Conservation (phyloP, 139 green algal species). For the Closterium sp. region DNA sequence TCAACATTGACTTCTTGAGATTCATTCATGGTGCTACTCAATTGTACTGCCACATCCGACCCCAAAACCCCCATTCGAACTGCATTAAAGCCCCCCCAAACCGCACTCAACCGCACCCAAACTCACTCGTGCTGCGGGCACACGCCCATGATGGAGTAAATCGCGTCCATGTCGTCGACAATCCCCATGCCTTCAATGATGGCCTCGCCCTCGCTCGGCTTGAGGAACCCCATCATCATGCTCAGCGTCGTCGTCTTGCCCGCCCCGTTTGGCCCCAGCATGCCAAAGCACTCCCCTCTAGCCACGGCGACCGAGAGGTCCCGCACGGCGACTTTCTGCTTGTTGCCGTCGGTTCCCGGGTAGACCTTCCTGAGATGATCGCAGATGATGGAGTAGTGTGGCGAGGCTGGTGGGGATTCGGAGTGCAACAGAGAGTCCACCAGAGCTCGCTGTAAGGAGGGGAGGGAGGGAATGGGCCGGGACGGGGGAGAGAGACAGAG, state of each 20-base stretch:
- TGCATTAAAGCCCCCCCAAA: not conserved
- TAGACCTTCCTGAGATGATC: slow-evolving; percentile 71
- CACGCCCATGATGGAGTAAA: slow-evolving; percentile 62
- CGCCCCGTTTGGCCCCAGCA: slow-evolving; percentile 85
- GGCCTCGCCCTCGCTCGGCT: slow-evolving; percentile 14
- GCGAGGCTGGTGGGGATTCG: no score
- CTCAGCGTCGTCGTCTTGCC: slow-evolving; percentile 73
- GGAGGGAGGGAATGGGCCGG: no score
- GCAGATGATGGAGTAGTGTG: slow-evolving; percentile 15
- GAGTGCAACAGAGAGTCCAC: no score
- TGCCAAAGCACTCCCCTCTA: slow-evolving; percentile 66
- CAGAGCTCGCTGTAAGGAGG: no score
- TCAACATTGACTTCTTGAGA: no score
- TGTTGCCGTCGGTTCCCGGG: slow-evolving; percentile 55
- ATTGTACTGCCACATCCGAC: no score
- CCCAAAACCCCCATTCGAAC: not conserved
- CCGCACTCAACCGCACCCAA: not conserved
- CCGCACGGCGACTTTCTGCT: slow-evolving; percentile 48
- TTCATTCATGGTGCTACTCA: no score
- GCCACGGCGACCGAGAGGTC: slow-evolving; percentile 59
- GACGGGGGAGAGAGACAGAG: no score
- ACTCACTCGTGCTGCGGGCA: slow-evolving; percentile 69
- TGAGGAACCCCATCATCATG: slow-evolving; percentile 55
- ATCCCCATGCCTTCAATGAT: slow-evolving; percentile 40
- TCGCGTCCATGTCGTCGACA: slow-evolving; percentile 69